Evolutionary conservation across 2,329 filamentous ascomycete species (phyloP), one percentile per base, ranked within the genome.

Genomic region (Fusarium subglutinans): DNA sequence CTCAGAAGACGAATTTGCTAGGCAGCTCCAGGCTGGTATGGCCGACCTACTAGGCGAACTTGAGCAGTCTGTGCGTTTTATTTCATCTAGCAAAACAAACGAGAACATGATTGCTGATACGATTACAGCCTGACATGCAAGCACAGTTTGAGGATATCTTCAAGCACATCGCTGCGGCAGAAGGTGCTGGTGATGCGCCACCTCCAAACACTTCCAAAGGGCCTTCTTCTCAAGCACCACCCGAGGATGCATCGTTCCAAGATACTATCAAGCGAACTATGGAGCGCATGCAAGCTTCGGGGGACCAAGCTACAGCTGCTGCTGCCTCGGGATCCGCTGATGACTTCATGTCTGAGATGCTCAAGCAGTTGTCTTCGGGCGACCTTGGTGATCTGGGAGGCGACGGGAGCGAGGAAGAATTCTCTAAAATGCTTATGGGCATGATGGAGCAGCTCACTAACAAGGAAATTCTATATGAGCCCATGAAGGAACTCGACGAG

Each of bases 371-470:
- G 38, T 79, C 80, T 5, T 82, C 82, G 85, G 93, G 94, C 78
- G 88, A 89, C 30, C 82, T 86, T 3, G 90, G 88, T 18, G 79
- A 76, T 38, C 82, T 86, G 2, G 90, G 88, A n/a, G 80, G 79
- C n/a, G 91, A 89, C 15, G 83, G 82, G 43, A 79, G 81, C 57
- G 94, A 98, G 64, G 95, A 96, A 77, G 95, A 97, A 77, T 93
- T 98, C 78, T 95, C 94, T 65, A 96, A 97, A 84, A 94, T 98
- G 91, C 89, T 99, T 68, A 90, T 97, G 88, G 94, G 93, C 61
- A 98, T 98, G 94, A 98, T 99, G 96, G 94, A 98, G 84, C 95
- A 99, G 83, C 88, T 99, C 72, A 98, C 96, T 8, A 98, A 97
- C 83, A 98, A 98, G 86, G 96, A 98, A 77, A 98, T 99, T 72